phyloP scores from a whole-genome alignment of 257 asterid species.

The Cynanchum wilfordii region DNA sequence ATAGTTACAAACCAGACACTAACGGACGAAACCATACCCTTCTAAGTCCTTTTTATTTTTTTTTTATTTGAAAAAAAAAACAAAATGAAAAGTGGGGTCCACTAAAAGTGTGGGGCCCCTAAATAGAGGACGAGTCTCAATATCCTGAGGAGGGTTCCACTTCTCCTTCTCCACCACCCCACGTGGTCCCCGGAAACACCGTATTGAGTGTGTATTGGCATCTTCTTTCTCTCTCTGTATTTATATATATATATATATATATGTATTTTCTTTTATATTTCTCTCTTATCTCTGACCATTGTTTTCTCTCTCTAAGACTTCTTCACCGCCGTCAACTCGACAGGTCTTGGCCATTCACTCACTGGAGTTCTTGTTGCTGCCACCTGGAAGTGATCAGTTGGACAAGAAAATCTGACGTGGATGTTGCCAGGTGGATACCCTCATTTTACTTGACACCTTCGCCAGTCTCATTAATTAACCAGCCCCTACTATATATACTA shows the following conservation, averaged over 20 bases:
- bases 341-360: conserved; percentile 25
- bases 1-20: conserved; percentile 46
- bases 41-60: conserved; percentile 4
- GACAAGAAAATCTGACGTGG: conserved; percentile 24
- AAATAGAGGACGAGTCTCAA: conserved; percentile 11
- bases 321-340: conserved; percentile 31
- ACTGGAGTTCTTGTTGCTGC: conserved; percentile 13
- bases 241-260: no score
- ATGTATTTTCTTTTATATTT: no score
- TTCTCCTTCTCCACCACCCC: conserved; percentile 1
- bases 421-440: neutral
- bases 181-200: conserved; percentile 27
- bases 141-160: conserved; percentile 34
- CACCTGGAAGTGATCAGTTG: conserved; percentile 29
- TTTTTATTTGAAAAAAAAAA: no score
- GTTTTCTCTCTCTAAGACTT: neutral
- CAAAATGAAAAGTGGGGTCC: conserved; percentile 25
- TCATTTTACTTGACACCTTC: neutral
- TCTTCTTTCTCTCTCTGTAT: neutral
- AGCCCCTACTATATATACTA: no score
- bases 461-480: no score
- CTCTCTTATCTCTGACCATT: neutral
- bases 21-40: conserved; percentile 38
- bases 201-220: conserved; percentile 20
- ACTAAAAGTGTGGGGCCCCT: conserved; percentile 16